phyloP scores from a whole-genome alignment of 257 asterid species.

The Prunella vulgaris region DNA sequence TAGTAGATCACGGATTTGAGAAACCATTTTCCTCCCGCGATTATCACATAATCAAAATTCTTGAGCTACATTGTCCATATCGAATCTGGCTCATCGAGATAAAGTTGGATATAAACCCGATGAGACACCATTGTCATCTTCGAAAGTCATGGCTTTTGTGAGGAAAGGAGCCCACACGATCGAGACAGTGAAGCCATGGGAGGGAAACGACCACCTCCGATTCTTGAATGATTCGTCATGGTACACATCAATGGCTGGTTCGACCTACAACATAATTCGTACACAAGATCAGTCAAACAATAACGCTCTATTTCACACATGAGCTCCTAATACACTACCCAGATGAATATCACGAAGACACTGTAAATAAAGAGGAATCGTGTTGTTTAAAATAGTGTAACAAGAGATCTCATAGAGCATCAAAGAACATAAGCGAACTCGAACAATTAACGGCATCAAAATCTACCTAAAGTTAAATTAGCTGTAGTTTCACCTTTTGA shows the following conservation, averaged over 20 bases:
- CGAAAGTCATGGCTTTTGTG: conserved; percentile 47
- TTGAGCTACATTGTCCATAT: conserved; percentile 52
- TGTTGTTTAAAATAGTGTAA: no score
- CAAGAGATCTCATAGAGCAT: no score
- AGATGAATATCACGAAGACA: no score
- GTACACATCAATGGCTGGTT: conserved; percentile 55
- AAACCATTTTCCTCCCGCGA: conserved; percentile 82
- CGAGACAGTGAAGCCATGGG: conserved; percentile 50
- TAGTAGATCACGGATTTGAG: conserved; percentile 58
- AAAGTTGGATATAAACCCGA: conserved; percentile 47
- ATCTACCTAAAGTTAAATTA: neutral
- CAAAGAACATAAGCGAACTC: neutral
- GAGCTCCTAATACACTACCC: no score
- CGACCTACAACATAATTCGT: conserved; percentile 34
- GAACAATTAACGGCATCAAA: neutral
- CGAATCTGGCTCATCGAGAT: conserved; percentile 57
- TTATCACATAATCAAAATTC: conserved; percentile 42
- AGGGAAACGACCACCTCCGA: conserved; percentile 66
- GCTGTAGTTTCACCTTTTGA: neutral
- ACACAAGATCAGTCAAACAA: neutral
- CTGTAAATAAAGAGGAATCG: no score
- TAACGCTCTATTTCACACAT: no score
- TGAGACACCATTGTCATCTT: conserved; percentile 64
- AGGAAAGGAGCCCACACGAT: conserved; percentile 76
- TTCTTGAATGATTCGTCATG: conserved; percentile 61